phyloP scores from a whole-genome alignment of 2,329 filamentous ascomycete species.

The Knoxdaviesia capensis region DNA sequence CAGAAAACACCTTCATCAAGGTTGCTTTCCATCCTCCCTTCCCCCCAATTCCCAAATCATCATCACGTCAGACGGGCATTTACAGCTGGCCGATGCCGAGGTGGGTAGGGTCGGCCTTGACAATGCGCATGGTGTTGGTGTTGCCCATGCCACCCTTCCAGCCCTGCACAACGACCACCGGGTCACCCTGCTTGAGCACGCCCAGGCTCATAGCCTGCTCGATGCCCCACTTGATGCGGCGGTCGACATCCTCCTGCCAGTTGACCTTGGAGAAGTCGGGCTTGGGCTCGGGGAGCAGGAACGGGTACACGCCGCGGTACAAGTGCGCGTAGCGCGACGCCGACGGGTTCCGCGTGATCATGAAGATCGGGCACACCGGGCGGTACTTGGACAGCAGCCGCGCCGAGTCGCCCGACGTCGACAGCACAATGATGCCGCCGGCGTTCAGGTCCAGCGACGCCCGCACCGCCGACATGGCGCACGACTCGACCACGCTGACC shows the following conservation, averaged over 20 bases:
- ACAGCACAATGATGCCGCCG: slow-evolving; percentile 86
- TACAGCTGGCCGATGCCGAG: slow-evolving; percentile 29
- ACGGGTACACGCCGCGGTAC: slow-evolving; percentile 95
- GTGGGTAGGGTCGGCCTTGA: slow-evolving; percentile 38
- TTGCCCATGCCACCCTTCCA: slow-evolving; percentile 86
- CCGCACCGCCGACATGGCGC: slow-evolving; percentile 90
- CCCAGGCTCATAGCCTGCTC: slow-evolving; percentile 66
- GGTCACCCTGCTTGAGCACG: slow-evolving; percentile 51
- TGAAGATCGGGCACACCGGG: slow-evolving; percentile 97
- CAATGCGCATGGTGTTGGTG: slow-evolving; percentile 60
- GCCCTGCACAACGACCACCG: slow-evolving; percentile 69
- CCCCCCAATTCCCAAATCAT: too few species aligned
- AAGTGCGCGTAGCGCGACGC: slow-evolving; percentile 83
- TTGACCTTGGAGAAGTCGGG: slow-evolving; percentile 82
- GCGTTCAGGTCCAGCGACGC: slow-evolving; percentile 92
- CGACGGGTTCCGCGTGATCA: slow-evolving; percentile 76
- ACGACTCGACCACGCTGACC: slow-evolving; percentile 76
- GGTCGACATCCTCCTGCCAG: slow-evolving; percentile 98
- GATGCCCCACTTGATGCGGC: slow-evolving; percentile 94
- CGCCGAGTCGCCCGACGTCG: slow-evolving; percentile 86
- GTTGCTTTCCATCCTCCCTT: too few species aligned
- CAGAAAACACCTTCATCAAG: too few species aligned
- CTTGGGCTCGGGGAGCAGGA: slow-evolving; percentile 83
- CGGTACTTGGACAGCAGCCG: slow-evolving; percentile 96
- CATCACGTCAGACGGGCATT: slow-evolving; percentile 5